Percentiles rank a stretch among this genome's conserved stretches.
phyloP scores from a whole-genome alignment of 1,284 basidiomycete genomes.

The Ceratorhiza oryzae-sativae region DNA sequence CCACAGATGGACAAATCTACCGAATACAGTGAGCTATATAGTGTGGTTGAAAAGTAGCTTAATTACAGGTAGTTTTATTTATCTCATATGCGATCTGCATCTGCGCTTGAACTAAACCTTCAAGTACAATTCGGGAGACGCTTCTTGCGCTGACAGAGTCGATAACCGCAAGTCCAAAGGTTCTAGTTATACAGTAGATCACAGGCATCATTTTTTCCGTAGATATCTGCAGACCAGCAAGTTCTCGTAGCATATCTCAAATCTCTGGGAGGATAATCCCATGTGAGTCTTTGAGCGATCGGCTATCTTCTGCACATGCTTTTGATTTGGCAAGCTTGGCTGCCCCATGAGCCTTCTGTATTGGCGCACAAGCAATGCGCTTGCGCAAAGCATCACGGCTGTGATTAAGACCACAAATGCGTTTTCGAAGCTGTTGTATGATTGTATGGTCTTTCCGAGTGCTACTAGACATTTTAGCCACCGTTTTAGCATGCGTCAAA shows the following conservation, averaged over 20 bases:
- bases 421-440: too few species aligned
- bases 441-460: too few species aligned
- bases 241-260: neutral
- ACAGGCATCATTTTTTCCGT: neutral
- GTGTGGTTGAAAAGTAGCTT: neutral
- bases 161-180: neutral
- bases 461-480: too few species aligned
- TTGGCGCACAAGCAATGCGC: neutral
- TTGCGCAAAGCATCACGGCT: neutral
- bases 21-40: neutral
- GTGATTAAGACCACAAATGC: too few species aligned
- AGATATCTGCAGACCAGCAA: neutral
- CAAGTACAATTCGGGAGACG: neutral
- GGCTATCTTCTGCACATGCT: neutral
- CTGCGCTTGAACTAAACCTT: conserved; percentile 7
- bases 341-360: neutral
- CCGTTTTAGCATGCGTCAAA: too few species aligned
- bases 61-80: neutral
- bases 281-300: neutral
- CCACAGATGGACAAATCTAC: conserved; percentile 24
- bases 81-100: conserved; percentile 11
- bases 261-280: neutral
- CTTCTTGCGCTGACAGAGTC: conserved; percentile 4
- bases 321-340: neutral
- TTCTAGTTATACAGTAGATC: neutral